Evolutionary conservation across 1,284 basidiomycete species (phyloP).

Genomic region (Naganishia cerealis): DNA sequence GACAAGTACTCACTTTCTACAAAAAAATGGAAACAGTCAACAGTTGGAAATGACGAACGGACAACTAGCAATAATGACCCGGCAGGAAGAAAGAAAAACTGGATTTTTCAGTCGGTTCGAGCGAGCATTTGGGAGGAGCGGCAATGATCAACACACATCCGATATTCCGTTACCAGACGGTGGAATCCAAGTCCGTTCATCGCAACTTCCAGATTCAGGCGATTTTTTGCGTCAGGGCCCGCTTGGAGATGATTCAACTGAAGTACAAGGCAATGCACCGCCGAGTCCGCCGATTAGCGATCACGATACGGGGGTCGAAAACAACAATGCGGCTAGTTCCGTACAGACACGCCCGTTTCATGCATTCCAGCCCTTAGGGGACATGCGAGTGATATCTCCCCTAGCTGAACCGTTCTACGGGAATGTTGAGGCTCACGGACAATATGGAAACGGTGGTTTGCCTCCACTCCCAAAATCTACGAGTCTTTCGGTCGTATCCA

Average conservation of each 20-base stretch:
- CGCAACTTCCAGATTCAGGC: slow-evolving; percentile 24
- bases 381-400: neutral
- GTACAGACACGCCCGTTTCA: neutral
- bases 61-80: neutral
- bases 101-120: slow-evolving; percentile 25
- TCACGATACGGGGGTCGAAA: slow-evolving; percentile 19
- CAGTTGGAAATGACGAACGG: slow-evolving; percentile 26
- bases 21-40: slow-evolving; percentile 45
- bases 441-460: neutral
- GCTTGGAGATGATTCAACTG: slow-evolving; percentile 24
- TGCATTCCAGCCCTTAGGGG: neutral
- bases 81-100: slow-evolving; percentile 13
- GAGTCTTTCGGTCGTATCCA: neutral
- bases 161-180: neutral
- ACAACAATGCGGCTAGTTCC: slow-evolving; percentile 1
- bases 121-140: slow-evolving; percentile 32
- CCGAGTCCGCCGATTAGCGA: slow-evolving; percentile 50
- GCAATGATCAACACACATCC: neutral
- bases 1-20: slow-evolving; percentile 32
- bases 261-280: slow-evolving; percentile 48
- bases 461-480: neutral
- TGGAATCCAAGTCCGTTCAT: slow-evolving; percentile 25
- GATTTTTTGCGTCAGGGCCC: slow-evolving; percentile 11
- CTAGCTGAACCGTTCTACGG: neutral
- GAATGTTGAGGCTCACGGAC: neutral